A percentile compares a stretch with the other conserved stretches of the same genome.
Evolutionary conservation across 1,139 yeast genomes (phyloP).

Genomic region (Williopsis jadinii): DNA sequence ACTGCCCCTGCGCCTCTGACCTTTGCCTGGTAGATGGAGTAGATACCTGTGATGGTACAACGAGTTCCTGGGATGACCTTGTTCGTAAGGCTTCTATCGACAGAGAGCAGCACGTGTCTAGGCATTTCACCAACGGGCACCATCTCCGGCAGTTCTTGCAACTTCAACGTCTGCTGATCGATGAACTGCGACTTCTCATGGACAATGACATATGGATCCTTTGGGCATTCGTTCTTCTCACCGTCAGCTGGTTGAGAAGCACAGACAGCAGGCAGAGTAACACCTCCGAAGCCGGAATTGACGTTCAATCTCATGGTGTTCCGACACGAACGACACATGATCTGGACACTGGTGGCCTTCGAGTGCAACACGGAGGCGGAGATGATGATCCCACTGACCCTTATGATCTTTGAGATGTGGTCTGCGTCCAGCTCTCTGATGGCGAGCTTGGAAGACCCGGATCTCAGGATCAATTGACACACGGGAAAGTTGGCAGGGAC

Average conservation of each 20-base stretch:
- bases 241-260: constrained; percentile 50
- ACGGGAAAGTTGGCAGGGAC: constrained; percentile 58
- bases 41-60: constrained; percentile 86
- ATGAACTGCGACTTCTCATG: constrained; percentile 90
- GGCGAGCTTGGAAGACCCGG: constrained; percentile 66
- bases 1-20: constrained; percentile 53
- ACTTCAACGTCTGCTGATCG: constrained; percentile 88
- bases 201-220: constrained; percentile 87
- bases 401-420: constrained; percentile 81
- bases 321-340: constrained; percentile 85
- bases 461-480: constrained; percentile 75
- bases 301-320: constrained; percentile 66
- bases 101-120: constrained; percentile 79
- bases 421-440: constrained; percentile 82
- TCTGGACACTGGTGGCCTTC: constrained; percentile 76
- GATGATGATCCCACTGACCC: constrained; percentile 89
- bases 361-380: constrained; percentile 87
- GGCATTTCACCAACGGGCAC: constrained; percentile 99
- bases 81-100: constrained; percentile 86
- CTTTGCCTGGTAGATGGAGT: constrained; percentile 79
- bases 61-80: constrained; percentile 93
- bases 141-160: constrained; percentile 96
- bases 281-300: constrained; percentile 71
- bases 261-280: constrained; percentile 72
- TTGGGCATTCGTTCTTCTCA: constrained; percentile 24